These are phyloP conservation scores for Ettlia oleoabundans DNA, from an alignment of 139 green algal genomes.

Conservation along the genomic window DNA sequence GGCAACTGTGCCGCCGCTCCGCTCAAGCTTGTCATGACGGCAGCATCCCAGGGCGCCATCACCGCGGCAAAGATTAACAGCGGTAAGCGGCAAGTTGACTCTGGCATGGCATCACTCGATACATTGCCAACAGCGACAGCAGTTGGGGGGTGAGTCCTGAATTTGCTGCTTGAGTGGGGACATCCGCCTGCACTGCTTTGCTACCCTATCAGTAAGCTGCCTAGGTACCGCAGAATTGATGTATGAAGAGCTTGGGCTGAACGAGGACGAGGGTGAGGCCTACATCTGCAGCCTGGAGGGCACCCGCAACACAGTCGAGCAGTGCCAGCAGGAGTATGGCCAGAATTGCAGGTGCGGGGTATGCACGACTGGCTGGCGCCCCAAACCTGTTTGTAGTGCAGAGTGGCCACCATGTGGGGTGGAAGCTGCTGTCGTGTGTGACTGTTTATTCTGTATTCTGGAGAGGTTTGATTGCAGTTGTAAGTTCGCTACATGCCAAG, in stretches of 20 bases:
- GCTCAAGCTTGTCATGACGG: conserved; percentile 42
- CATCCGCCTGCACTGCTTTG: too few relatives aligned
- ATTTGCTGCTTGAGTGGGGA: too few relatives aligned
- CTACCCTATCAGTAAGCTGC: neutral
- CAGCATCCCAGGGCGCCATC: conserved; percentile 22
- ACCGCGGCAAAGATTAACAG: conserved; percentile 39
- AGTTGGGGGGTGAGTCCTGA: too few relatives aligned
- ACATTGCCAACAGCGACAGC: too few relatives aligned
- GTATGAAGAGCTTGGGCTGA: conserved; percentile 39
- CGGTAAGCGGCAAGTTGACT: too few relatives aligned
- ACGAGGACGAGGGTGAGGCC: neutral
- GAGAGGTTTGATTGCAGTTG: too few relatives aligned
- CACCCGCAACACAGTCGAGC: neutral
- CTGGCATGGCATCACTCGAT: too few relatives aligned
- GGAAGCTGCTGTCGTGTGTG: too few relatives aligned
- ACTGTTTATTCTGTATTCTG: too few relatives aligned
- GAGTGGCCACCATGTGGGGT: too few relatives aligned
- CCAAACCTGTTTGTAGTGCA: neutral
- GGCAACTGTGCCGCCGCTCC: conserved; percentile 33
- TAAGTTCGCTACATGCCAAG: too few relatives aligned
- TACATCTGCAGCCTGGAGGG: conserved; percentile 23
- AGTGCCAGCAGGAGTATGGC: neutral
- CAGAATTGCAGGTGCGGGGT: neutral
- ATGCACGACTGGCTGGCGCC: neutral
- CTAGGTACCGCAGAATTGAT: conserved; percentile 32